Percentiles rank a stretch among this genome's conserved stretches.
These are phyloP conservation scores for Anaeramoeba flamelloides DNA, from an alignment of 78 protist genomes.

Conservation along the genomic window DNA sequence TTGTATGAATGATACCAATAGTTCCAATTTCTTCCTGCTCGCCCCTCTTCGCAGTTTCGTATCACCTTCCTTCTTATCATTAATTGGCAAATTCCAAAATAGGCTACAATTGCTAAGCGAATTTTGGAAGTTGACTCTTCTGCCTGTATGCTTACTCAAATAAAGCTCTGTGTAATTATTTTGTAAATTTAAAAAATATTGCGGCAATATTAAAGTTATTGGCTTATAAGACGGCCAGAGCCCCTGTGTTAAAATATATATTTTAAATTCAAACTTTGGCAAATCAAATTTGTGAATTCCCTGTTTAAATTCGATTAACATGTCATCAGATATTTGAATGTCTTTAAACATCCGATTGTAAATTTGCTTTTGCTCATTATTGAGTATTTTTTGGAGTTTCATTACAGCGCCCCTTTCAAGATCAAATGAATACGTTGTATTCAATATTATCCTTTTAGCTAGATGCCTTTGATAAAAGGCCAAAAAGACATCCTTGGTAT, in stretches of 20 bases:
- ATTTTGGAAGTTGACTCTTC: slow-evolving; percentile 59
- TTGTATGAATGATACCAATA: slow-evolving; percentile 55
- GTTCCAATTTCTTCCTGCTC: slow-evolving; percentile 60
- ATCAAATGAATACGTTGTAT: not conserved
- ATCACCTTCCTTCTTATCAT: no score
- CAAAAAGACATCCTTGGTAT: not conserved
- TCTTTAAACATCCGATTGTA: not conserved
- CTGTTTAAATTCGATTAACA: not conserved
- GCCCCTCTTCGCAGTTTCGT: no score
- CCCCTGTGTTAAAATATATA: not conserved
- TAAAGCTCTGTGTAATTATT: slow-evolving; percentile 50
- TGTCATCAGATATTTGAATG: not conserved
- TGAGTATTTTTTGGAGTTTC: not conserved
- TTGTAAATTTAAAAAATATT: slow-evolving; percentile 7
- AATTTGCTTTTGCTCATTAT: not conserved
- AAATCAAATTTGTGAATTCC: not conserved
- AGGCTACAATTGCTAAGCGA: slow-evolving; percentile 37
- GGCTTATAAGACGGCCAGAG: not conserved
- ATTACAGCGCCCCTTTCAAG: not conserved
- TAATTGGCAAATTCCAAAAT: slow-evolving; percentile 31
- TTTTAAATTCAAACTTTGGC: not conserved
- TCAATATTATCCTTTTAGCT: not conserved
- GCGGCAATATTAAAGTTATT: not conserved
- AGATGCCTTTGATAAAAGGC: not conserved
- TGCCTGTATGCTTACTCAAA: slow-evolving; percentile 35